A percentile compares a stretch with the other conserved stretches of the same genome.
Evolutionary conservation across 331 rosid species (phyloP).

Genomic region (Saraca asoca): DNA sequence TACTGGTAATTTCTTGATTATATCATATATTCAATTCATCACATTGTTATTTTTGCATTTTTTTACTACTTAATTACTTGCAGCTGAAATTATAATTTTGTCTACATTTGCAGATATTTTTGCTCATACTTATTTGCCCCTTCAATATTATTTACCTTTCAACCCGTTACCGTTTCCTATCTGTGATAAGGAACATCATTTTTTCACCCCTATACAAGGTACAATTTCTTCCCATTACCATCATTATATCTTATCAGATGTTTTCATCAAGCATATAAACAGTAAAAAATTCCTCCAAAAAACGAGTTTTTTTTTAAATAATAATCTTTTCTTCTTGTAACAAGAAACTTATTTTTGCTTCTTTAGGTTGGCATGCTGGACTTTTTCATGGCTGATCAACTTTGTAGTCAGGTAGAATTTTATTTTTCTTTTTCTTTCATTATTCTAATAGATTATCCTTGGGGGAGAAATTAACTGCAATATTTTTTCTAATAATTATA

Average conservation of each 20-base stretch:
- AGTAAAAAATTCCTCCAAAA: not conserved
- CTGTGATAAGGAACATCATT: slow-evolving; percentile 82
- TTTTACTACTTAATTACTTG: not conserved
- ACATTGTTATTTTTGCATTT: too few species aligned
- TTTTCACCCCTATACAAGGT: slow-evolving; percentile 97
- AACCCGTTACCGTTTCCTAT: slow-evolving; percentile 75
- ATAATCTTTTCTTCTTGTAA: not conserved
- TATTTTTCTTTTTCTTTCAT: not conserved
- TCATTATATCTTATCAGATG: slow-evolving; percentile 26
- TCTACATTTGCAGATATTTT: slow-evolving; percentile 55
- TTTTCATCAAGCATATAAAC: slow-evolving; percentile 17
- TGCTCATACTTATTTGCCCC: slow-evolving; percentile 73
- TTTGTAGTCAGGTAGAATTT: slow-evolving; percentile 88
- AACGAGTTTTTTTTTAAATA: too few species aligned
- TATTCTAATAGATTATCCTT: not conserved
- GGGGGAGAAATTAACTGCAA: not conserved
- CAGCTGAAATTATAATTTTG: slow-evolving; percentile 9
- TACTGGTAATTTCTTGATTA: slow-evolving; percentile 58
- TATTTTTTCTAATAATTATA: not conserved
- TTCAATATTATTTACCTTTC: slow-evolving; percentile 75
- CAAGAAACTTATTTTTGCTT: slow-evolving; percentile 26
- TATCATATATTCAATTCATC: not conserved
- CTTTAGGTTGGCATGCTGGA: slow-evolving; percentile 95
- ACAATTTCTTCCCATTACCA: slow-evolving; percentile 33
- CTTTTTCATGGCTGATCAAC: slow-evolving; percentile 99